Base-by-base conservation (phyloP, 176 grass and related monocot species). In the Aegilops speltoides region DNA sequence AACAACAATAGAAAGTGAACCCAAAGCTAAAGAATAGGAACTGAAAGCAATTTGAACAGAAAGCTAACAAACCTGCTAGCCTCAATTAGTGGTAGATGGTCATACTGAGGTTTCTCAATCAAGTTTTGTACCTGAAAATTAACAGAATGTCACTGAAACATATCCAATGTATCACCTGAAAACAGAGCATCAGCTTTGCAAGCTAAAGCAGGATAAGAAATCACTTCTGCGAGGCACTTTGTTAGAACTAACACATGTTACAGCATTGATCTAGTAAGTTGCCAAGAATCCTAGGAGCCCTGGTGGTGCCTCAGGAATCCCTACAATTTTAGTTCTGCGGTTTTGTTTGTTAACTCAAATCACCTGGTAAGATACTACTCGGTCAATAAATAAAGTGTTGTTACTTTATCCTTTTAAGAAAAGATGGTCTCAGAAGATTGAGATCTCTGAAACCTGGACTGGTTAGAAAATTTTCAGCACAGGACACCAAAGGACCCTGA, bases 81-180 rank as follows among this genome's bases (percentile, higher is more conserved):
- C 81, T 99, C 97, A 62, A 99, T 90, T 76, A 99, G 89, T 78
- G 94, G 94, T 40, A 99, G 77, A 88, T 99, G 94, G 81, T 99
- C 97, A 87, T 97, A 91, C 41, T 99, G 90, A 17, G 97, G 97
- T 83, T 97, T 99, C 85, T 99, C 97, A 66, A 99, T 97, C 83
- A 99, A 81, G 73, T 99, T 99, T 72, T 92, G 83, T 60, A 99
- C 97, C 97, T 98, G 64, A 29, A 90, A 80, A 67, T 31, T 77
- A 28, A 25, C 2, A 79, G 31, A 66, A 68, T 45, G 20, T 64
- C 40, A 87, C 1, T 34, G 15, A 66, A 83, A 56, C 26, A 36
- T 46, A 38, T 57, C 73, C 34, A 84, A 68, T 24, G 75, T 80
- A 52, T 9, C 14, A 69, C 50, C 52, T 38, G 32, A 16, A 87